Conservation (phyloP, 306 rosid species). For the Quillaja saponaria region DNA sequence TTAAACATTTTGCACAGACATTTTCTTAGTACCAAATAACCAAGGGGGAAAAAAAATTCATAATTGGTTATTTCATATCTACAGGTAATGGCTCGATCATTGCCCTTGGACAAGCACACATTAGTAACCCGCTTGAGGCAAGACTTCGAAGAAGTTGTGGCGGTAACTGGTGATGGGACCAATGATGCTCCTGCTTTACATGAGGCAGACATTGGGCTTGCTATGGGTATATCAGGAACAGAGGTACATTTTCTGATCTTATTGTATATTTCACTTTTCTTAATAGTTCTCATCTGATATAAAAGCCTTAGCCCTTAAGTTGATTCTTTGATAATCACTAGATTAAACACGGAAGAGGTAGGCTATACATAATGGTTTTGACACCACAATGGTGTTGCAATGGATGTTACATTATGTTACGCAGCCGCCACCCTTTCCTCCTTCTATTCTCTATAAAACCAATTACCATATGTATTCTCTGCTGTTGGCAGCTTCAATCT, state of each 20-base stretch:
- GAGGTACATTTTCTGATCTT: conserved; percentile 49
- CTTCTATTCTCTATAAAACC: too few species aligned
- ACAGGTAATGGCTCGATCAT: conserved; percentile 95
- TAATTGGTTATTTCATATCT: conserved; percentile 22
- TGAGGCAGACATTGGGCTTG: conserved; percentile 92
- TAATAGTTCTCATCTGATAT: conserved; percentile 1
- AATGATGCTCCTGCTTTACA: conserved; percentile 94
- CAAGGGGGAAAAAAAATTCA: background rate
- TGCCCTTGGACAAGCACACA: conserved; percentile 88
- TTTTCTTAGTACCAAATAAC: conserved; percentile 9
- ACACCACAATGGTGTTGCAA: background rate
- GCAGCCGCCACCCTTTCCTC: too few species aligned
- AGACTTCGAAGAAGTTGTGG: conserved; percentile 73
- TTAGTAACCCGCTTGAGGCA: conserved; percentile 66
- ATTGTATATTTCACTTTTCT: background rate
- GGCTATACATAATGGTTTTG: conserved; percentile 12
- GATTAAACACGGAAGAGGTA: background rate
- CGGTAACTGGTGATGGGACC: conserved; percentile 94
- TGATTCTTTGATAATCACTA: background rate
- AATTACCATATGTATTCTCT: too few species aligned
- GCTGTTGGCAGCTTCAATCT: too few species aligned
- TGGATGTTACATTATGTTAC: too few species aligned
- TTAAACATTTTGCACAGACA: conserved; percentile 1
- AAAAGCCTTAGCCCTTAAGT: conserved; percentile 1
- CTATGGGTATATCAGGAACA: conserved; percentile 97